phyloP scores from a whole-genome alignment of 2,329 filamentous ascomycete genomes.

The Penicillium sp. region DNA sequence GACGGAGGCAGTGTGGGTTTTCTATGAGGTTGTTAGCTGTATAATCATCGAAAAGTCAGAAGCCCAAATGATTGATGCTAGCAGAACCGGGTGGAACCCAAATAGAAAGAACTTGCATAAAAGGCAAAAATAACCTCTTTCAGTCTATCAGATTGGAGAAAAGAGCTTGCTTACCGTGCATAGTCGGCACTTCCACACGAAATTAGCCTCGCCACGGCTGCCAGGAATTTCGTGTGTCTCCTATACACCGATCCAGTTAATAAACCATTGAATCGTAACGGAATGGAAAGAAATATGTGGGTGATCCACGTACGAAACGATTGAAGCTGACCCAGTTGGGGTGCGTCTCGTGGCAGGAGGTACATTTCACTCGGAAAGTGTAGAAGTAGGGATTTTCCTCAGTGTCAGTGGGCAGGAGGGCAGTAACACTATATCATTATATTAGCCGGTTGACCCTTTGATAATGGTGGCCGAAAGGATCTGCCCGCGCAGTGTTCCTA shows the following conservation, averaged over 20 bases:
- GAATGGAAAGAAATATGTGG: background rate
- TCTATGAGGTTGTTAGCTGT: constrained; percentile 25
- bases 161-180: constrained; percentile 68
- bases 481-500: background rate
- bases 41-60: background rate
- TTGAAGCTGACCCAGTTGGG: constrained; percentile 82
- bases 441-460: constrained; percentile 8
- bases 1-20: constrained; percentile 70
- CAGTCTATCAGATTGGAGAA: background rate
- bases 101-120: background rate
- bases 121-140: background rate
- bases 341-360: constrained; percentile 90
- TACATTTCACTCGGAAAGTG: constrained; percentile 97
- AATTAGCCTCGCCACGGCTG: constrained; percentile 93
- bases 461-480: background rate
- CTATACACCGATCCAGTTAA: constrained; percentile 46
- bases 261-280: background rate
- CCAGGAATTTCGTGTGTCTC: constrained; percentile 88
- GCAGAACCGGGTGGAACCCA: background rate
- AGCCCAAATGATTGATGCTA: background rate
- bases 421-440: constrained; percentile 67
- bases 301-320: constrained; percentile 68
- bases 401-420: constrained; percentile 80
- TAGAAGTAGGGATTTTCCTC: constrained; percentile 86
- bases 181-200: constrained; percentile 99